Evolutionary conservation across 495 filamentous ascomycete species (phyloP).

Genomic region (Oleoguttula mirabilis): DNA sequence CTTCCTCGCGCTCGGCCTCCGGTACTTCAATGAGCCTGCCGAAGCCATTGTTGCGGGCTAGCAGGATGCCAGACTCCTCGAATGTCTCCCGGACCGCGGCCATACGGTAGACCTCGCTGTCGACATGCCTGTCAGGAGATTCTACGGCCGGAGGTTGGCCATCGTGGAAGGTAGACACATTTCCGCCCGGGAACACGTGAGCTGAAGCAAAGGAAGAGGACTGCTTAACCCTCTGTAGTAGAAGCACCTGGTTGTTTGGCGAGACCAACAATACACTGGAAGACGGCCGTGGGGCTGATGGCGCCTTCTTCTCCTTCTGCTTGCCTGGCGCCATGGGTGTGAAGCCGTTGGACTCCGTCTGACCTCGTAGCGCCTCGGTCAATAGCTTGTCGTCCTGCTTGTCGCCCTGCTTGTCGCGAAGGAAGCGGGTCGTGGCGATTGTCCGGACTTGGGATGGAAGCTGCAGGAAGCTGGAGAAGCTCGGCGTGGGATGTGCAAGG

Average conservation of each 20-base stretch:
- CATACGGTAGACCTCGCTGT: conserved; percentile 55
- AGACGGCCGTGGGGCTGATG: conserved; percentile 16
- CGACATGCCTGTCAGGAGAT: conserved; percentile 44
- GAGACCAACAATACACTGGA: conserved; percentile 74
- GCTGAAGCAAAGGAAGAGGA: conserved; percentile 80
- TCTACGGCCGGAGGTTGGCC: conserved; percentile 42
- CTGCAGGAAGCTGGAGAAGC: not conserved
- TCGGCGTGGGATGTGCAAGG: not conserved
- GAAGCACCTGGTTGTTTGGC: conserved; percentile 69
- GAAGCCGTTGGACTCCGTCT: conserved; percentile 17
- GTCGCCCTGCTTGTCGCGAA: not conserved
- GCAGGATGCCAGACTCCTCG: conserved; percentile 83
- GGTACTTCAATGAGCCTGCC: conserved; percentile 42
- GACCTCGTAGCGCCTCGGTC: conserved; percentile 10
- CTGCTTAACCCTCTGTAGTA: conserved; percentile 72
- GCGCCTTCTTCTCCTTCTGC: conserved; percentile 14
- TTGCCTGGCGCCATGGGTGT: conserved; percentile 7
- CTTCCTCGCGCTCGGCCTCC: conserved; percentile 49
- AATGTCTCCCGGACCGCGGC: conserved; percentile 86
- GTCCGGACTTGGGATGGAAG: not conserved
- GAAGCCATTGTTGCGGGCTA: conserved; percentile 46
- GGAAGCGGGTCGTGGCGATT: not conserved
- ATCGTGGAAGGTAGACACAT: conserved; percentile 60
- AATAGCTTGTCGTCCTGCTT: conserved; percentile 10
- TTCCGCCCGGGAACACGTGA: conserved; percentile 94